phyloP scores from a whole-genome alignment of 108 stramenopile genomes.

The Cyclotella baltica region DNA sequence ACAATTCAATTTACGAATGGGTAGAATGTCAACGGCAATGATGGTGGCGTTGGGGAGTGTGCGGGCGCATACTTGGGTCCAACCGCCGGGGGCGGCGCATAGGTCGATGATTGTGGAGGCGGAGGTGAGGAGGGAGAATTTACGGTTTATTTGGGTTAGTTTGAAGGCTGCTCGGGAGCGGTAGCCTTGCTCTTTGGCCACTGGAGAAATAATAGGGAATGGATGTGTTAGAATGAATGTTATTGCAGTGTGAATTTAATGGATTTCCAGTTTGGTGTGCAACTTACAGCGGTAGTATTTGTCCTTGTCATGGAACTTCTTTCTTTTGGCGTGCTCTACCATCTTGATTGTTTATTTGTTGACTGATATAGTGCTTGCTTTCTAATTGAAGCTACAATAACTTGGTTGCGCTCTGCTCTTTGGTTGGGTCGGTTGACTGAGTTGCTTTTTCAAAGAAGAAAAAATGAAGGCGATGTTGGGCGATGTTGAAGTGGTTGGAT shows the following conservation, averaged over 20 bases:
- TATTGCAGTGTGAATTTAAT: not conserved
- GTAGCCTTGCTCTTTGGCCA: conserved; percentile 99
- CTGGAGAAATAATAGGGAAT: conserved; percentile 40
- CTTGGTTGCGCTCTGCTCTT: too few relatives aligned
- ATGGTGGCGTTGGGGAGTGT: conserved; percentile 80
- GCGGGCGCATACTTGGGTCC: conserved; percentile 96
- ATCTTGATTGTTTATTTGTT: conserved; percentile 25
- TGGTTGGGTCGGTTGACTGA: too few relatives aligned
- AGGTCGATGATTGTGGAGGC: conserved; percentile 94
- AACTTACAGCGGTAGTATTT: conserved; percentile 91
- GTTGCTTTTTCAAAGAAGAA: too few relatives aligned
- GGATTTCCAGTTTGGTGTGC: not conserved
- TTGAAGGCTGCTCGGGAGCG: conserved; percentile 98
- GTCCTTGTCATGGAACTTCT: conserved; percentile 94
- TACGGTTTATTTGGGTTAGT: conserved; percentile 98
- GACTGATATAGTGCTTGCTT: too few relatives aligned
- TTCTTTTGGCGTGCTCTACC: conserved; percentile 71
- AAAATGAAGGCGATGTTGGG: too few relatives aligned
- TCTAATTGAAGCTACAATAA: too few relatives aligned
- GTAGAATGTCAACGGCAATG: conserved; percentile 97
- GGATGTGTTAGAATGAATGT: conserved; percentile 5
- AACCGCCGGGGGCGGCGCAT: conserved; percentile 99
- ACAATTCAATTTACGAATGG: conserved; percentile 82
- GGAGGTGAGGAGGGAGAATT: conserved; percentile 86
- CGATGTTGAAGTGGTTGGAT: too few relatives aligned